Conservation (phyloP, 1,139 yeast genomes). For the Saccharomyces hybrid region DNA sequence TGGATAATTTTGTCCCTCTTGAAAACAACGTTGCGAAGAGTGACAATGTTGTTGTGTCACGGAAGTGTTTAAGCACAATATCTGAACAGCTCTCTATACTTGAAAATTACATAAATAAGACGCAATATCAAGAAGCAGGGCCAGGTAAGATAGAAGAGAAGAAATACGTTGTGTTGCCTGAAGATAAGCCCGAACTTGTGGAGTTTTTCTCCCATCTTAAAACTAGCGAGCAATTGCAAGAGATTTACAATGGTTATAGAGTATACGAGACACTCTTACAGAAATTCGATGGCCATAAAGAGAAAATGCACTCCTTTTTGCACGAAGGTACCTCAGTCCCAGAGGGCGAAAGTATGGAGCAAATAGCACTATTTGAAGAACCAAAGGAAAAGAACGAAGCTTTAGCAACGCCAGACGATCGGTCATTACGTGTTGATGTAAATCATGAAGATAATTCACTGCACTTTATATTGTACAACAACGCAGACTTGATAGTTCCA, state of each 20-base stretch:
- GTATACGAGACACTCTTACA: conserved; percentile 12
- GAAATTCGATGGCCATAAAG: conserved; percentile 12
- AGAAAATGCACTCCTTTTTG: conserved; percentile 6
- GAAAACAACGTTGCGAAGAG: background rate
- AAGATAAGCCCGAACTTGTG: conserved; percentile 2
- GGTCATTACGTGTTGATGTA: background rate
- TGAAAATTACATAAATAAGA: background rate
- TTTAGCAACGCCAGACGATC: background rate
- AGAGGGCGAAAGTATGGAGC: background rate
- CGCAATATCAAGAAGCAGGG: background rate
- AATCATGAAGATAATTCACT: background rate
- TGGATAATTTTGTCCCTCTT: background rate
- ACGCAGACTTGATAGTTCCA: background rate
- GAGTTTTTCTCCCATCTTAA: conserved; percentile 7
- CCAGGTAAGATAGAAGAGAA: background rate
- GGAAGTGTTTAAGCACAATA: background rate
- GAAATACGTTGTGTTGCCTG: conserved; percentile 2
- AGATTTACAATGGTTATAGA: conserved; percentile 7
- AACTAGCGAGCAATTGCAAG: conserved; percentile 8
- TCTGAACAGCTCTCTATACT: background rate
- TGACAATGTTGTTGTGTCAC: background rate
- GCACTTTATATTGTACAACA: background rate
- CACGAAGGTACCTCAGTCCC: background rate
- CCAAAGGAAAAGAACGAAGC: background rate
- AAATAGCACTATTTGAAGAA: background rate